Base-by-base conservation (phyloP, 805 yeast species). In the Kregervanrija pseudodelftensis region DNA sequence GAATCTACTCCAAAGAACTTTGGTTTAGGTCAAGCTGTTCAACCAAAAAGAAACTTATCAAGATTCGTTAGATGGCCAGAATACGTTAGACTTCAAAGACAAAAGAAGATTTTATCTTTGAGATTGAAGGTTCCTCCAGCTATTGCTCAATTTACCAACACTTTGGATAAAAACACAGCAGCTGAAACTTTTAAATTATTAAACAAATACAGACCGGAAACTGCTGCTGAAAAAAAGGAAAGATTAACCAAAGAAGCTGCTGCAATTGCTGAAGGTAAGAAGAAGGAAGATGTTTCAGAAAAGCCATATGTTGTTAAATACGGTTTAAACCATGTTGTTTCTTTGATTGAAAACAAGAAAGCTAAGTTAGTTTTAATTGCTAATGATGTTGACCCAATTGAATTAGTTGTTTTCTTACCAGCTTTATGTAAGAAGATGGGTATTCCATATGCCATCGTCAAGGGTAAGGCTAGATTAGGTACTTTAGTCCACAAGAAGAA, bases 41-140 rank as follows among this genome's bases (percentile, higher is more conserved):
- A 91, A 76, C 95, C 89, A 71, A 88, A 84, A 80, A 83, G 91
- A 76, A 87, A 93, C 83, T 81, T 93, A 68, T 77, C 95, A 52
- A 89, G 98, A 75, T 90, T 86, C 72, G 98, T 91, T 68, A 93
- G 85, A 76, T 93, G 99, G 99, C 99, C 99, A 69, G 93, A 85
- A 75, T 89, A 91, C 71, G 95, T 91, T 60, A 87, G 95, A 77
- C 79, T 93, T 62, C 99, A 91, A 80, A 90, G 99, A 82, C 98
- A 93, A 77, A 93, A 84, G 85, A 91, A 91, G 82, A 85, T 91
- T 71, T 80, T 91, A 71, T 76, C 82, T 64, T 71, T 90, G 73
- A 90, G 99, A 84, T 81, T 91, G 69, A 91, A 93, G 85, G 99
- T 91, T 69, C 99, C 99, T 60, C 99, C 99, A 67, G 85, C 98